Conservation (phyloP, 1,284 basidiomycete species). For the Fistulina hepatica region DNA sequence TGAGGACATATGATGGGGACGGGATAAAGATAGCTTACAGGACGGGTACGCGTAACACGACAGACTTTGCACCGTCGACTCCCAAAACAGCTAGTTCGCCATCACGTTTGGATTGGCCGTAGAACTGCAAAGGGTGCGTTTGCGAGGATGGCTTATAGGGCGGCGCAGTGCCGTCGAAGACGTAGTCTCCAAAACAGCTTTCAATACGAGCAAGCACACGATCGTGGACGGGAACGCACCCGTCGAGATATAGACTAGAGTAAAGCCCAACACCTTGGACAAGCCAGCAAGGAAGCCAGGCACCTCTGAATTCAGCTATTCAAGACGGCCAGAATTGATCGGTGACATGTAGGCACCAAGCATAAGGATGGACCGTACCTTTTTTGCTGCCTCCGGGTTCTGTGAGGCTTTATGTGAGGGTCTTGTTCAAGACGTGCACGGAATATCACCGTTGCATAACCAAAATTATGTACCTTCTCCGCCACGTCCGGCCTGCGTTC, state of each 20-base stretch:
- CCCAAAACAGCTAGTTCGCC: constrained; percentile 60
- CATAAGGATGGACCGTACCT: constrained; percentile 28
- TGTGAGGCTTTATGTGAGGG: constrained; percentile 17
- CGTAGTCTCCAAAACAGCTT: constrained; percentile 49
- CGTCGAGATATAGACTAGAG: constrained; percentile 68
- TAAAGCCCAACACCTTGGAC: constrained; percentile 43
- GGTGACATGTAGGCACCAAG: constrained; percentile 3
- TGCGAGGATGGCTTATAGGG: constrained; percentile 57
- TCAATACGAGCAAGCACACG: background rate
- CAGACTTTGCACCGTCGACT: constrained; percentile 39
- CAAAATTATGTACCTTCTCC: constrained; percentile 44
- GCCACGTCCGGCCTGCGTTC: constrained; percentile 77
- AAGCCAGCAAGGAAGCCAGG: constrained; percentile 53
- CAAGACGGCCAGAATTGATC: background rate
- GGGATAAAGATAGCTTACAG: constrained; percentile 37
- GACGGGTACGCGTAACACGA: constrained; percentile 72
- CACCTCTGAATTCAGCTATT: constrained; percentile 59
- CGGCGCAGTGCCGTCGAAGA: constrained; percentile 76
- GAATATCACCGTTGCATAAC: too few relatives aligned
- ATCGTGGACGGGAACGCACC: constrained; percentile 28
- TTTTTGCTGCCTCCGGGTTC: constrained; percentile 56
- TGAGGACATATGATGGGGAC: background rate
- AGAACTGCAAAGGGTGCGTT: constrained; percentile 70
- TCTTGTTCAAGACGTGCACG: constrained; percentile 1
- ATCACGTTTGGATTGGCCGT: constrained; percentile 66